phyloP scores from a whole-genome alignment of 140 eudicot genomes.

The Anethum foeniculum region DNA sequence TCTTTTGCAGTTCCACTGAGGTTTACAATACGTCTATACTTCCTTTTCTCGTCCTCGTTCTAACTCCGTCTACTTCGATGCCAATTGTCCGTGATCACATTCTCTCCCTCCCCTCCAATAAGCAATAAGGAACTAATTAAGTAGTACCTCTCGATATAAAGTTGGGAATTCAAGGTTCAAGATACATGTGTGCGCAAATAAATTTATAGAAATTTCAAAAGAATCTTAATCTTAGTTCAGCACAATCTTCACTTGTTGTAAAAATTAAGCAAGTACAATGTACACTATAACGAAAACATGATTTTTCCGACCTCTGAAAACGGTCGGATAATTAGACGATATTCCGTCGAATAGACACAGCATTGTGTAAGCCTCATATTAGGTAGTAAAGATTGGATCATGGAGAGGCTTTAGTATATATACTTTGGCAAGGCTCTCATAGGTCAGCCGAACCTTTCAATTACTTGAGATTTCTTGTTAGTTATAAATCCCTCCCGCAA shows the following conservation, averaged over 20 bases:
- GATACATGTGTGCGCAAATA: background rate
- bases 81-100: background rate
- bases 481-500: background rate
- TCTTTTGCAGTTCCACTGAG: constrained; percentile 10
- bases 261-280: background rate
- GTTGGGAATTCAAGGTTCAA: background rate
- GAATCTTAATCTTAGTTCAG: too few species aligned
- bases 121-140: background rate
- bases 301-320: background rate
- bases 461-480: background rate
- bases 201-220: too few species aligned
- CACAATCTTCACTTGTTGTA: too few species aligned
- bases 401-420: background rate
- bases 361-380: background rate
- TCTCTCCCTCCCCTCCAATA: too few species aligned
- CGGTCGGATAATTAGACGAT: background rate
- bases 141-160: background rate
- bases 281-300: background rate
- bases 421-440: background rate
- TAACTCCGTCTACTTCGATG: background rate
- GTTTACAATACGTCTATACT: background rate
- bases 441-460: background rate
- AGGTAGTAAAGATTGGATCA: background rate
- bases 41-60: background rate
- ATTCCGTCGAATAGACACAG: background rate